Conservation (phyloP, 257 asterid species). For the Solanum lycopersicoides region DNA sequence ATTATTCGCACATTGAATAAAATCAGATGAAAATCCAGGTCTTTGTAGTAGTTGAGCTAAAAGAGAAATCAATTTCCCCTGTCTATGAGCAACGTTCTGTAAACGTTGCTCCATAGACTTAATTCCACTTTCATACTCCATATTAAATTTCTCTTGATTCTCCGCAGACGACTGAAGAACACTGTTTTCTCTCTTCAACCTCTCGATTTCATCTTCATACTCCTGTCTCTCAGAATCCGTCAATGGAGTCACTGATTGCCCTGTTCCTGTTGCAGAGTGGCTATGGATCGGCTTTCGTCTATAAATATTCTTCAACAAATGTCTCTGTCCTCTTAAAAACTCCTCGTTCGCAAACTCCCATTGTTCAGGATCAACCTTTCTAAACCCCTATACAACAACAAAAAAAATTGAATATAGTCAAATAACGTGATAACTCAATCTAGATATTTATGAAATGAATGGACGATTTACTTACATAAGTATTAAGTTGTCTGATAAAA, state of each 20-base stretch:
- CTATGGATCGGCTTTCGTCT: conserved; percentile 86
- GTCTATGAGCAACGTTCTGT: conserved; percentile 48
- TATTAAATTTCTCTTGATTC: conserved; percentile 37
- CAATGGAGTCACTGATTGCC: conserved; percentile 30
- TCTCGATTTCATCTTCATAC: conserved; percentile 57
- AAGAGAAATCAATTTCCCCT: conserved; percentile 30
- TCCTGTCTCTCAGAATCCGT: conserved; percentile 52
- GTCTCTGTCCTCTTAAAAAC: conserved; percentile 57
- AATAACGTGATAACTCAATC: not conserved
- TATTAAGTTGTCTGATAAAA: conserved; percentile 87
- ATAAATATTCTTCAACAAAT: conserved; percentile 60
- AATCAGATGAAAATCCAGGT: conserved; percentile 24
- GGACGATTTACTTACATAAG: conserved; percentile 60
- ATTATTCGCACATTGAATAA: conserved; percentile 22
- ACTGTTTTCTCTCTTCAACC: conserved; percentile 39
- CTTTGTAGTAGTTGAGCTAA: conserved; percentile 42
- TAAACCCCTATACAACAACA: conserved; percentile 47
- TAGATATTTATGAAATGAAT: not conserved
- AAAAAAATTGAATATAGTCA: not conserved
- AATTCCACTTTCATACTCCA: conserved; percentile 34
- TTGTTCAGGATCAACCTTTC: conserved; percentile 84
- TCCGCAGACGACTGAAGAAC: conserved; percentile 52
- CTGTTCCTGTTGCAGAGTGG: conserved; percentile 60
- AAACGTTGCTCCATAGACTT: conserved; percentile 41
- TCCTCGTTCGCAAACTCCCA: conserved; percentile 98